phyloP scores from a whole-genome alignment of 768 basidiomycete genomes.

The Gloeostereum incarnatum region DNA sequence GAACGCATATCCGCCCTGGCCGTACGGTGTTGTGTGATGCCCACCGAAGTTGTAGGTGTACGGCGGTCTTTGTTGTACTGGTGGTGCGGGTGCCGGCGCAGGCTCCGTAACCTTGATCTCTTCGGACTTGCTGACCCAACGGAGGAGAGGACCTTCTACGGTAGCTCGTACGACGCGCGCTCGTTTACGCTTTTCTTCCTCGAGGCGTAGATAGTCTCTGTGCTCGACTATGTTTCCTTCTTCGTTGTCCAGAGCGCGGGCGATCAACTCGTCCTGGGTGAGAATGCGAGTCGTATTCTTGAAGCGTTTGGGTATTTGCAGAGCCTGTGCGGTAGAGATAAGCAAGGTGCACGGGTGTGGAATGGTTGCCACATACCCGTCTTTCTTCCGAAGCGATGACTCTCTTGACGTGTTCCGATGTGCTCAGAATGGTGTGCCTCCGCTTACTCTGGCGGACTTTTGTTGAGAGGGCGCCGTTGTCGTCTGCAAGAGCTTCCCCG shows the following conservation, averaged over 20 bases:
- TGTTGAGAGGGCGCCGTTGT: constrained; percentile 8
- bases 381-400: constrained; percentile 55
- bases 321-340: constrained; percentile 28
- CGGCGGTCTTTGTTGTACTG: neutral
- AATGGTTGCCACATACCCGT: constrained; percentile 29
- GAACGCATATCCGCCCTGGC: neutral
- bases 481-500: constrained; percentile 39
- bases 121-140: constrained; percentile 65
- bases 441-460: constrained; percentile 51
- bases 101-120: constrained; percentile 36
- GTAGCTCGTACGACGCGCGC: constrained; percentile 52
- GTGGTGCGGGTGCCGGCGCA: constrained; percentile 20
- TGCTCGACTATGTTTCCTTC: constrained; percentile 78
- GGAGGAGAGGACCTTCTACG: constrained; percentile 56
- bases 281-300: constrained; percentile 41
- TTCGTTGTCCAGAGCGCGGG: constrained; percentile 77
- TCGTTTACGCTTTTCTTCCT: constrained; percentile 75
- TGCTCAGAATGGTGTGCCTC: constrained; percentile 62
- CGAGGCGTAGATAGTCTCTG: constrained; percentile 65
- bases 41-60: neutral
- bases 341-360: neutral
- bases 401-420: constrained; percentile 55
- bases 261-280: constrained; percentile 82
- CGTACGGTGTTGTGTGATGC: neutral
- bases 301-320: constrained; percentile 48